Percentiles rank a stretch among this genome's conserved stretches.
Evolutionary conservation across 2,329 filamentous ascomycete genomes (phyloP).

Genomic region (Neofusicoccum ribis): DNA sequence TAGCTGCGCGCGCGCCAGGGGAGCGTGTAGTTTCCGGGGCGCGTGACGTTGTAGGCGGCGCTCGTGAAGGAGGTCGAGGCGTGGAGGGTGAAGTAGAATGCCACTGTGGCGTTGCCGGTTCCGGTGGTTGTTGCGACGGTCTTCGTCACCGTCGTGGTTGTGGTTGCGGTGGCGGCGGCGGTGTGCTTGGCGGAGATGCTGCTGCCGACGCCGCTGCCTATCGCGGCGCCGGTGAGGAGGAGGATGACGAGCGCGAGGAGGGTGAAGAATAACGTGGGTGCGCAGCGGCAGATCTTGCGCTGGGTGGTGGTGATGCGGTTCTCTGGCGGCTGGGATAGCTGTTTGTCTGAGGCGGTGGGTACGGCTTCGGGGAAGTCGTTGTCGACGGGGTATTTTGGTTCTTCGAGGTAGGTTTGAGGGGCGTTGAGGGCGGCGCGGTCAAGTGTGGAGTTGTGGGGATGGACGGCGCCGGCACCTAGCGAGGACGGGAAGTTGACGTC

Average conservation of each 20-base stretch:
- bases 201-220: neutral
- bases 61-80: neutral
- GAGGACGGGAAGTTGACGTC: no score
- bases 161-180: neutral
- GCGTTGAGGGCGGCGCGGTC: neutral
- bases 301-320: neutral
- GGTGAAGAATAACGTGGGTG: neutral
- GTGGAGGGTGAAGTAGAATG: constrained; percentile 2
- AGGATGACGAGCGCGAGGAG: neutral
- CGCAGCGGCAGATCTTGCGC: neutral
- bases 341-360: neutral
- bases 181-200: neutral
- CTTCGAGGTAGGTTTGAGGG: neutral
- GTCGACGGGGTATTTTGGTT: neutral
- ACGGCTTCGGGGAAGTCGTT: neutral
- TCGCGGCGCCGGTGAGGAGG: neutral
- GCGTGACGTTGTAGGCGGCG: neutral
- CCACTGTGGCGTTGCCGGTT: neutral
- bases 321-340: neutral
- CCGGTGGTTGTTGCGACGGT: neutral
- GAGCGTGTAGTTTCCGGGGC: neutral
- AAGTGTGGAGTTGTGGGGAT: no score
- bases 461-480: no score
- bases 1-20: neutral
- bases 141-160: neutral